Evolutionary conservation across 495 filamentous ascomycete species (phyloP).

Genomic region (Penicillium ochrochloron): DNA sequence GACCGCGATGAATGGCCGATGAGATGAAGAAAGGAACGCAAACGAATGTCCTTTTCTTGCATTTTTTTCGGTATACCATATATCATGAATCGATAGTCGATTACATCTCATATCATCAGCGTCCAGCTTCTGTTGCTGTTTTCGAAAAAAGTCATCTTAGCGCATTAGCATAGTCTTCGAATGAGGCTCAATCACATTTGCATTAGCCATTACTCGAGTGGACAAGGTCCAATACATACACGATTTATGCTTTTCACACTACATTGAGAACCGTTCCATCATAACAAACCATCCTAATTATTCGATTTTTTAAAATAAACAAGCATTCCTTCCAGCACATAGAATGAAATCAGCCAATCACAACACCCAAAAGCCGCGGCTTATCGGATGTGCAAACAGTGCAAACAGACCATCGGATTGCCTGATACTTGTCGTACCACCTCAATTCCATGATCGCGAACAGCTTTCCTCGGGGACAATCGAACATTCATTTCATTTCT

Average conservation of each 20-base stretch:
- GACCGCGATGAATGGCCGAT: background rate
- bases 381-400: conserved; percentile 34
- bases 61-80: background rate
- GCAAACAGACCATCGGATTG: conserved; percentile 28
- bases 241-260: background rate
- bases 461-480: background rate
- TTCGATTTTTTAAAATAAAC: background rate
- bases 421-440: conserved; percentile 21
- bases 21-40: conserved; percentile 8
- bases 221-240: background rate
- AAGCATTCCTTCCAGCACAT: background rate
- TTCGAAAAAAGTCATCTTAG: conserved; percentile 7
- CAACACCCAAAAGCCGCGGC: conserved; percentile 2
- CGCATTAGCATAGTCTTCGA: conserved; percentile 7
- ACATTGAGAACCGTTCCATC: no score
- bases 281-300: background rate
- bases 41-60: background rate
- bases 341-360: conserved; percentile 1
- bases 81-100: background rate
- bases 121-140: background rate
- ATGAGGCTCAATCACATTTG: conserved; percentile 10
- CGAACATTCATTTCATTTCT: background rate
- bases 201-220: background rate
- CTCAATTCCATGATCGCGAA: conserved; percentile 3
- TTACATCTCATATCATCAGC: conserved; percentile 5